These are phyloP conservation scores for Ceratocystis albifundus DNA, from an alignment of 2,329 filamentous ascomycete species.

Conservation along the genomic window DNA sequence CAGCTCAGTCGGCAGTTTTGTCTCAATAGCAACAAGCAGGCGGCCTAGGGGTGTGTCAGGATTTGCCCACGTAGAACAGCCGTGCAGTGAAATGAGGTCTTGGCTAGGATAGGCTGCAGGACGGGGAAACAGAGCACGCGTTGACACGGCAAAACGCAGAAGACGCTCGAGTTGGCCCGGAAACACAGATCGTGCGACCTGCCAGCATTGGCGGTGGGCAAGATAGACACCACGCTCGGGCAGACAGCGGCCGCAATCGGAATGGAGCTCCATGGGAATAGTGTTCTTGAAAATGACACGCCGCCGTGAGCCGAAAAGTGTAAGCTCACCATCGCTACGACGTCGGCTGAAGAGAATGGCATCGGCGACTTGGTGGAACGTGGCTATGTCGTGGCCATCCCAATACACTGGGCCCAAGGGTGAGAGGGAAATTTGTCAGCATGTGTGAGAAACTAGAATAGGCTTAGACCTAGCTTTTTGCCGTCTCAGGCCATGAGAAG, in stretches of 20 bases:
- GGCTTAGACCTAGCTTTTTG: neutral
- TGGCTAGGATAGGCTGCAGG: slow-evolving; percentile 19
- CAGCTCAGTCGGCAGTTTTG: slow-evolving; percentile 18
- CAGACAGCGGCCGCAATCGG: slow-evolving; percentile 19
- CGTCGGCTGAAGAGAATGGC: slow-evolving; percentile 17
- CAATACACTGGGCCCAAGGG: slow-evolving; percentile 15
- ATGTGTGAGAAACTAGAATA: too few species aligned
- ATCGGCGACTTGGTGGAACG: slow-evolving; percentile 19
- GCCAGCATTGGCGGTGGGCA: slow-evolving; percentile 21
- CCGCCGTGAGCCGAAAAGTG: slow-evolving; percentile 14
- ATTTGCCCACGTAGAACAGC: neutral
- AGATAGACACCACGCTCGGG: slow-evolving; percentile 20
- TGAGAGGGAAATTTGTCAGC: neutral
- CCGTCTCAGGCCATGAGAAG: too few species aligned
- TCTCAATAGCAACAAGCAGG: slow-evolving; percentile 12
- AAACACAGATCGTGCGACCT: slow-evolving; percentile 14
- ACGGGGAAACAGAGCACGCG: slow-evolving; percentile 20
- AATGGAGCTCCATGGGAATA: slow-evolving; percentile 21
- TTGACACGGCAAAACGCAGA: slow-evolving; percentile 20
- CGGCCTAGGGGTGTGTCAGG: slow-evolving; percentile 8
- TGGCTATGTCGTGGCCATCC: slow-evolving; percentile 20
- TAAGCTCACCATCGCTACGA: slow-evolving; percentile 19
- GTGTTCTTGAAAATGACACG: slow-evolving; percentile 23
- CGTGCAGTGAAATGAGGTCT: slow-evolving; percentile 17
- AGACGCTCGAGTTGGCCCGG: slow-evolving; percentile 17